phyloP scores from a whole-genome alignment of 2,329 filamentous ascomycete genomes.

The Didymella lethalis region DNA sequence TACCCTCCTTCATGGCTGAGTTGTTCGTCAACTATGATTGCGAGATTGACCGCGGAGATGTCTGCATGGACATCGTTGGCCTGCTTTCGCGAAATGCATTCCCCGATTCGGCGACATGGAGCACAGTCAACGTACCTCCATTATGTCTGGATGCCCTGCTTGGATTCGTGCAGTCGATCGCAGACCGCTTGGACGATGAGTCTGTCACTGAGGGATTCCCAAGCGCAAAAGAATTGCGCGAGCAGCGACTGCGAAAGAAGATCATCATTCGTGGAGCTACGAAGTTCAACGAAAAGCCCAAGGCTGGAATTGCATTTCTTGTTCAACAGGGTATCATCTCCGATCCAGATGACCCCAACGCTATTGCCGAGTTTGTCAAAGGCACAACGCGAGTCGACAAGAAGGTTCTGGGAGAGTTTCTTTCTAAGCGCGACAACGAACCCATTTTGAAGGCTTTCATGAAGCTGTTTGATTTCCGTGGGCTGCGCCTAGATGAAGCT shows the following conservation, averaged over 20 bases:
- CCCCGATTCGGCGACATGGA: slow-evolving; percentile 97
- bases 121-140: slow-evolving; percentile 95
- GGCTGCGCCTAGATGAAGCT: slow-evolving; percentile 88
- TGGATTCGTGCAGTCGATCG: slow-evolving; percentile 89
- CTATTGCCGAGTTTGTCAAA: slow-evolving; percentile 85
- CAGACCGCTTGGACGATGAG: slow-evolving; percentile 80
- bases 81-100: slow-evolving; percentile 92
- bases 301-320: slow-evolving; percentile 85
- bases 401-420: slow-evolving; percentile 86
- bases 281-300: slow-evolving; percentile 96
- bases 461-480: slow-evolving; percentile 84
- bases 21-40: slow-evolving; percentile 99
- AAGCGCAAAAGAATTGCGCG: slow-evolving; percentile 68
- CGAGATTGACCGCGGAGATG: slow-evolving; percentile 85
- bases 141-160: slow-evolving; percentile 91
- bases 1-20: slow-evolving; percentile 94
- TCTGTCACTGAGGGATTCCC: slow-evolving; percentile 71
- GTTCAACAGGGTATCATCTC: slow-evolving; percentile 86
- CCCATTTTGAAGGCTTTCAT: slow-evolving; percentile 85
- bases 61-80: slow-evolving; percentile 95
- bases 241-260: slow-evolving; percentile 81
- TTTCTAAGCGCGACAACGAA: slow-evolving; percentile 91
- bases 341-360: slow-evolving; percentile 74
- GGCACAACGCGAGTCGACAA: slow-evolving; percentile 90
- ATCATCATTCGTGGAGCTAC: slow-evolving; percentile 85